Base-by-base conservation (phyloP, 164 flowering plant species). In the Umbilicus rupestris region DNA sequence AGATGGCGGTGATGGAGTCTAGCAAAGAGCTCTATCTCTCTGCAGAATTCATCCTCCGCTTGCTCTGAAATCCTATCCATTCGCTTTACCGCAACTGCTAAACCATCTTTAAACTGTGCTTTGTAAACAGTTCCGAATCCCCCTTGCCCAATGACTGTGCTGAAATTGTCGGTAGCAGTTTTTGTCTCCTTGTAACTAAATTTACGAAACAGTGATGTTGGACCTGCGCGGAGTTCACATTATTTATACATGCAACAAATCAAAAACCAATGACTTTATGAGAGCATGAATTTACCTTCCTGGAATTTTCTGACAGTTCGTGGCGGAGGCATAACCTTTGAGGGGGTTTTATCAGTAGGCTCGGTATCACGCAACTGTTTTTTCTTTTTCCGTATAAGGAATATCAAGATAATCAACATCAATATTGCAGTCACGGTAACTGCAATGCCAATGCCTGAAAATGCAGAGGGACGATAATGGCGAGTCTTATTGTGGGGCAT, bases 1-100 rank as follows among this genome's bases (percentile, higher is more conserved):
- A 95, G 96, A 79, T 90, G 97, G 50, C 97, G 96, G 77, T 95
- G 99, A 74, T 92, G 99, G 66, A 95, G 74, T 71, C 96, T 84
- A 64, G 97, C 97, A 71, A 92, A 92, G 71, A 95, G 90, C 74
- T 88, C 96, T 69, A 95, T 78, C 77, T 95, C 97, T 71, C 85
- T 77, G 76, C 94, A 85, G 71, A 95, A 95, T 44, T 95, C 97
- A 70, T 84, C 88, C 70, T 88, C 97, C 12, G 76, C 94, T 70
- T 86, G 92, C 72, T 80, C 86, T 1, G 96, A 83, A 29, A 85
- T 81, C 75, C 82, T 92, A 77, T 87, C 71, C 96, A 92, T 92
- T 52, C 87, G 73, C 78, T 95, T 92, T 58, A 88, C 96, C 10
- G 94, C 99, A 46, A 73, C 84, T 50, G 85, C 79, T 62, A 78